Conservation (phyloP, 768 basidiomycete genomes). For the Postia placenta region DNA sequence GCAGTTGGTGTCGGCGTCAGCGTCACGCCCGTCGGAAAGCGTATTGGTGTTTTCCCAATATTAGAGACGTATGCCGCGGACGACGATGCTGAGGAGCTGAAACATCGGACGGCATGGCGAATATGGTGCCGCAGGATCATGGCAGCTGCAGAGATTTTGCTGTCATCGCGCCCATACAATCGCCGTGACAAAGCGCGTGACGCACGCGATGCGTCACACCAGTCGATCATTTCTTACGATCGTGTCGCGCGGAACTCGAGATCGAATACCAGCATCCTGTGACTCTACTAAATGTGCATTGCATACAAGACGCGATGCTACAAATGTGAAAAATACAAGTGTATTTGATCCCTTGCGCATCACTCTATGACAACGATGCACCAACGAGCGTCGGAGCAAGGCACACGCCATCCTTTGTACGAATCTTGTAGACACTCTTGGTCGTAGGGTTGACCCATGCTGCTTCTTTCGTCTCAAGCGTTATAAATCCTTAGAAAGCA, state of each 20-base stretch:
- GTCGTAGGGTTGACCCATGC: slow-evolving; percentile 89
- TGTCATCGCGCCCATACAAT: neutral
- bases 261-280: no score
- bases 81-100: slow-evolving; percentile 41
- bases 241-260: neutral
- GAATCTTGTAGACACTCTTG: slow-evolving; percentile 74
- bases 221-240: neutral
- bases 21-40: slow-evolving; percentile 45
- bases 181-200: neutral
- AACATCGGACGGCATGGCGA: slow-evolving; percentile 27
- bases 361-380: slow-evolving; percentile 78
- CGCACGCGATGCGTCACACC: neutral
- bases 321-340: no score
- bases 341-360: no score
- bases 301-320: no score
- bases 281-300: no score
- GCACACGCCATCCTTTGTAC: slow-evolving; percentile 82
- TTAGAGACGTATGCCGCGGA: slow-evolving; percentile 31
- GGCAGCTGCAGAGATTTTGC: neutral
- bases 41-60: slow-evolving; percentile 43
- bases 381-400: slow-evolving; percentile 76
- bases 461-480: slow-evolving; percentile 80
- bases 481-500: slow-evolving; percentile 88
- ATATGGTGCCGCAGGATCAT: slow-evolving; percentile 1
- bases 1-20: slow-evolving; percentile 29